Evolutionary conservation across 108 stramenopile genomes (phyloP).

Genomic region (Schizochytrium sp.): DNA sequence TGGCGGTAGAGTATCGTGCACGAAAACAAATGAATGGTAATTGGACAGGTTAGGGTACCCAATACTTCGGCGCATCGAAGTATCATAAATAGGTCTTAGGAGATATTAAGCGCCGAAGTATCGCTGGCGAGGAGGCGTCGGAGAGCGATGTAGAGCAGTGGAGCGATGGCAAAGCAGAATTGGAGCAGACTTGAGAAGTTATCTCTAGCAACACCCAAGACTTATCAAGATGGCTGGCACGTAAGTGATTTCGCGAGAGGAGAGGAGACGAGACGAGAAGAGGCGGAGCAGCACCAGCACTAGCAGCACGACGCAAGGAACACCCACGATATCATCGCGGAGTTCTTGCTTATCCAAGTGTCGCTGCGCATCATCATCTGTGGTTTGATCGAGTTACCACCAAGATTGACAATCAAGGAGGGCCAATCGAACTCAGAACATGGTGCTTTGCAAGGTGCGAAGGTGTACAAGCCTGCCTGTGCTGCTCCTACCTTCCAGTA

Average conservation of each 20-base stretch:
- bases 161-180: too few species aligned
- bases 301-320: neutral
- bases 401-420: too few species aligned
- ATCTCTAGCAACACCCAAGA: neutral
- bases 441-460: too few species aligned
- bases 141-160: too few species aligned
- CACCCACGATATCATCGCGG: too few species aligned
- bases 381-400: too few species aligned
- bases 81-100: neutral
- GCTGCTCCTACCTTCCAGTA: too few species aligned
- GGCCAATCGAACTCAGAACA: too few species aligned
- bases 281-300: neutral
- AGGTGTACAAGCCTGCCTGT: too few species aligned
- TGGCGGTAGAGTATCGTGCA: neutral
- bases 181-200: too few species aligned
- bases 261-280: neutral
- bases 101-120: neutral
- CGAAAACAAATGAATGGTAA: neutral
- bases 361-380: too few species aligned
- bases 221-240: constrained; percentile 8
- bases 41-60: neutral
- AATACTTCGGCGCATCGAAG: neutral
- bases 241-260: neutral
- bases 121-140: neutral
- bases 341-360: too few species aligned